phyloP scores from a whole-genome alignment of 768 basidiomycete genomes.

The Wakefieldia striispora region DNA sequence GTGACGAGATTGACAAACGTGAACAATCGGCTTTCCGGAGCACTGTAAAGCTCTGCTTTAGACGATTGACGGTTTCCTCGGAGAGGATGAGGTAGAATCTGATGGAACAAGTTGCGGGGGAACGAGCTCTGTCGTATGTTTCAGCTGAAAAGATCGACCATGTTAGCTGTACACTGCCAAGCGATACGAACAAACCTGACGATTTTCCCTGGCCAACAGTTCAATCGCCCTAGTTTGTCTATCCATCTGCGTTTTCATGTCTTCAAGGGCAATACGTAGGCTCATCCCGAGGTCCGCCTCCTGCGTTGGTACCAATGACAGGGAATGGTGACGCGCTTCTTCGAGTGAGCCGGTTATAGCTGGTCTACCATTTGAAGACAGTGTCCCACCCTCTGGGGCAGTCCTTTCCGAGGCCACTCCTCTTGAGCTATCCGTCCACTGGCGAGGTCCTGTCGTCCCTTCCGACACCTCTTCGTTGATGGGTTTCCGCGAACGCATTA shows the following conservation, averaged over 20 bases:
- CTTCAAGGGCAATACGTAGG: constrained; percentile 37
- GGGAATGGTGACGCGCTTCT: constrained; percentile 13
- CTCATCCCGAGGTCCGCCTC: constrained; percentile 22
- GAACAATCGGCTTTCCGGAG: background rate
- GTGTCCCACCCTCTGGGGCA: constrained; percentile 7
- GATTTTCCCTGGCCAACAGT: constrained; percentile 45
- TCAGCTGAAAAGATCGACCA: constrained; percentile 8
- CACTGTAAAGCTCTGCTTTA: background rate
- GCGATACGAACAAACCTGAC: constrained; percentile 34
- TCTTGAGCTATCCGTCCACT: constrained; percentile 11
- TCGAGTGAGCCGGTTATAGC: constrained; percentile 8
- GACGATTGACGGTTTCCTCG: constrained; percentile 14
- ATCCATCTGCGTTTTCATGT: constrained; percentile 50
- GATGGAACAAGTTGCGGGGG: constrained; percentile 10
- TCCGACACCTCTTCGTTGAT: constrained; percentile 2
- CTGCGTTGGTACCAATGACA: constrained; percentile 13
- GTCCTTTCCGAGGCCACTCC: constrained; percentile 13
- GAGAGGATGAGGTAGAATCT: constrained; percentile 13
- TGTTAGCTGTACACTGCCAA: constrained; percentile 2
- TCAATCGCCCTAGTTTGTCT: constrained; percentile 46
- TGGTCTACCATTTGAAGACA: constrained; percentile 8
- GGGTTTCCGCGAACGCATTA: constrained; percentile 19
- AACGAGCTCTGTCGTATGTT: constrained; percentile 12
- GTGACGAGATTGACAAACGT: background rate
- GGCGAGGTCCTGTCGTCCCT: constrained; percentile 9